Evolutionary conservation across 495 filamentous ascomycete genomes (phyloP).

Genomic region (Aspergillus nidulans): DNA sequence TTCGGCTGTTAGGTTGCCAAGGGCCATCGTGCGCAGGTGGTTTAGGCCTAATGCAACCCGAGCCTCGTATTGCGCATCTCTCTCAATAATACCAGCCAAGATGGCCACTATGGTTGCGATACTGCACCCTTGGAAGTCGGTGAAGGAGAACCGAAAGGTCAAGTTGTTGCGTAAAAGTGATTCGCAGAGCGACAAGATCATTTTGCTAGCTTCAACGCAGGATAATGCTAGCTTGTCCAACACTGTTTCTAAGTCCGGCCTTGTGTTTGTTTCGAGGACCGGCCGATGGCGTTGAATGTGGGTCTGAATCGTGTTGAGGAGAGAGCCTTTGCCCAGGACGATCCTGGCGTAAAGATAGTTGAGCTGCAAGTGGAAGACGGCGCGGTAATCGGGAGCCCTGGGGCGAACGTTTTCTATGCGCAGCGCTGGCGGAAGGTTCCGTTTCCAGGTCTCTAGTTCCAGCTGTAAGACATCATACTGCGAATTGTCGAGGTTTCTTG

Average conservation of each 20-base stretch:
- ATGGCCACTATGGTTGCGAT: conserved; percentile 28
- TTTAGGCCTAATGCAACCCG: conserved; percentile 19
- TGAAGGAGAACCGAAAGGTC: conserved; percentile 21
- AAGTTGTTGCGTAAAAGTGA: conserved; percentile 2
- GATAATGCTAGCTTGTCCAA: background rate
- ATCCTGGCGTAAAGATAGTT: conserved; percentile 15
- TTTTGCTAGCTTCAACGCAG: conserved; percentile 20
- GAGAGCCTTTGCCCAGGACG: conserved; percentile 3
- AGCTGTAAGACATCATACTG: background rate
- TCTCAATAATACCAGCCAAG: conserved; percentile 21
- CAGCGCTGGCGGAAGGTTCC: conserved; percentile 16
- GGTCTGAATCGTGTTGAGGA: conserved; percentile 16
- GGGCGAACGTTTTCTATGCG: conserved; percentile 18
- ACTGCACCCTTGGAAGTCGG: conserved; percentile 31
- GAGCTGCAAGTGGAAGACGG: conserved; percentile 22
- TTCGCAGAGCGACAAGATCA: conserved; percentile 21
- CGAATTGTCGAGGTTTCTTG: background rate
- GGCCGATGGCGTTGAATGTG: conserved; percentile 2
- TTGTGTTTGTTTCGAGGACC: background rate
- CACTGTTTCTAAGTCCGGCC: background rate
- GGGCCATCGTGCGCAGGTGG: conserved; percentile 22
- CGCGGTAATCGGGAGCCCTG: conserved; percentile 14
- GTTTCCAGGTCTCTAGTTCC: conserved; percentile 23
- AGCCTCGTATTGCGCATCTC: conserved; percentile 19
- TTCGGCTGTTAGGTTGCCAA: conserved; percentile 22